Evolutionary conservation across 2,329 filamentous ascomycete genomes (phyloP).

Genomic region (Botrytis aclada): DNA sequence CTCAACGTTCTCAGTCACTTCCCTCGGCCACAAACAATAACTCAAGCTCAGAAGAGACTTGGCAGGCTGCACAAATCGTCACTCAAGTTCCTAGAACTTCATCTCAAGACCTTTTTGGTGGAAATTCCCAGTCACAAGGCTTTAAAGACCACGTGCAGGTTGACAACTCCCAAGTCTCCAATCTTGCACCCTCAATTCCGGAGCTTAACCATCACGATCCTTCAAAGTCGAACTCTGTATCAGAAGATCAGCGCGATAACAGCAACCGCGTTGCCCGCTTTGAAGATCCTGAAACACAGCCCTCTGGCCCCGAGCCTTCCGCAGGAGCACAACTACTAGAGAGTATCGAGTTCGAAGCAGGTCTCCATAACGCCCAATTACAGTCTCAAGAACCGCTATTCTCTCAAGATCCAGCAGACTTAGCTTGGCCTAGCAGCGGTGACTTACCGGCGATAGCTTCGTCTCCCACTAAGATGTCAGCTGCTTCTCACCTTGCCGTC

Average conservation of each 20-base stretch:
- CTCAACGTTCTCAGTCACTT: conserved; percentile 15
- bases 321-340: background rate
- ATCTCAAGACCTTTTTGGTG: background rate
- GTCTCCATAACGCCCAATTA: background rate
- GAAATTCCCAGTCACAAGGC: background rate
- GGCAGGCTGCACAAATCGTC: conserved; percentile 23
- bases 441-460: background rate
- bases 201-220: background rate
- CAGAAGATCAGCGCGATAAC: background rate
- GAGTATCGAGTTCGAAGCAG: conserved; percentile 9
- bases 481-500: conserved; percentile 1
- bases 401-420: background rate
- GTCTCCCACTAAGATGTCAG: background rate
- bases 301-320: background rate
- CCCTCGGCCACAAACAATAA: conserved; percentile 7
- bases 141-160: conserved; percentile 10
- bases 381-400: background rate
- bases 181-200: background rate
- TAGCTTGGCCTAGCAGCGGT: background rate
- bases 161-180: background rate
- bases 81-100: conserved; percentile 15
- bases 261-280: background rate
- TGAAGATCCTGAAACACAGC: background rate
- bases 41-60: conserved; percentile 21
- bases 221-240: too few relatives aligned